These are phyloP conservation scores for Fusarium devonianum DNA, from an alignment of 2,329 filamentous ascomycete species.

Conservation along the genomic window DNA sequence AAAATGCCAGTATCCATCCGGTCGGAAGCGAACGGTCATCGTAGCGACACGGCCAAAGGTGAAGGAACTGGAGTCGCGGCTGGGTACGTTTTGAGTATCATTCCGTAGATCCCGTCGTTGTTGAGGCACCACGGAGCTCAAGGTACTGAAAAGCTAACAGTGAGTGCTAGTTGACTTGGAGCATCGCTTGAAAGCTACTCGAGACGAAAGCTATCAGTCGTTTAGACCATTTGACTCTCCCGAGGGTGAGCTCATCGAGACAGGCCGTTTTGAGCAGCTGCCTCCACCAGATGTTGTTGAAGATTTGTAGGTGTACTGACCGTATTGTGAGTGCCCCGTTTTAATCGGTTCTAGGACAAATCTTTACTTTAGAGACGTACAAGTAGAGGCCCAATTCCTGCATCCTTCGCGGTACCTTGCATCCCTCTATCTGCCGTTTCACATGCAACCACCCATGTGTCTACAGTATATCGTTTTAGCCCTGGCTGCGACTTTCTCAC, in stretches of 20 bases:
- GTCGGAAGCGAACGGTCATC: slow-evolving; percentile 36
- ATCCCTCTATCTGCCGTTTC: slow-evolving; percentile 34
- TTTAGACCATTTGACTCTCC: slow-evolving; percentile 22
- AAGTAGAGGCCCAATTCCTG: slow-evolving; percentile 23
- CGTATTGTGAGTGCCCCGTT: too few relatives aligned
- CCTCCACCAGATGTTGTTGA: slow-evolving; percentile 39
- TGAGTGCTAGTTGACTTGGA: slow-evolving; percentile 33
- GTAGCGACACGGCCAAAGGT: slow-evolving; percentile 39
- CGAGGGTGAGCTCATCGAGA: slow-evolving; percentile 31
- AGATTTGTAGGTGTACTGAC: slow-evolving; percentile 40
- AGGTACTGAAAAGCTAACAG: neutral
- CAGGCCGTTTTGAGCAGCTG: slow-evolving; percentile 43
- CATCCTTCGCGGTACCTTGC: slow-evolving; percentile 36
- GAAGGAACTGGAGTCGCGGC: slow-evolving; percentile 39
- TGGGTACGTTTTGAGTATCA: slow-evolving; percentile 28
- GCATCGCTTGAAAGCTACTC: slow-evolving; percentile 28
- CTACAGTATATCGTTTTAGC: slow-evolving; percentile 38
- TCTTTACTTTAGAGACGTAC: slow-evolving; percentile 27
- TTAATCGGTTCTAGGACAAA: slow-evolving; percentile 35
- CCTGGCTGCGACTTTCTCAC: slow-evolving; percentile 19
- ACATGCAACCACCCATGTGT: slow-evolving; percentile 40
- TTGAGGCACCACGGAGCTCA: neutral
- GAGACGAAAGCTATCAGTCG: slow-evolving; percentile 25
- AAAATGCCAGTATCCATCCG: slow-evolving; percentile 40
- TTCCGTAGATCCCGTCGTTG: neutral